Percentiles rank a stretch among this genome's conserved stretches.
phyloP scores from a whole-genome alignment of 805 yeast genomes.

The Saturnispora besseyi region DNA sequence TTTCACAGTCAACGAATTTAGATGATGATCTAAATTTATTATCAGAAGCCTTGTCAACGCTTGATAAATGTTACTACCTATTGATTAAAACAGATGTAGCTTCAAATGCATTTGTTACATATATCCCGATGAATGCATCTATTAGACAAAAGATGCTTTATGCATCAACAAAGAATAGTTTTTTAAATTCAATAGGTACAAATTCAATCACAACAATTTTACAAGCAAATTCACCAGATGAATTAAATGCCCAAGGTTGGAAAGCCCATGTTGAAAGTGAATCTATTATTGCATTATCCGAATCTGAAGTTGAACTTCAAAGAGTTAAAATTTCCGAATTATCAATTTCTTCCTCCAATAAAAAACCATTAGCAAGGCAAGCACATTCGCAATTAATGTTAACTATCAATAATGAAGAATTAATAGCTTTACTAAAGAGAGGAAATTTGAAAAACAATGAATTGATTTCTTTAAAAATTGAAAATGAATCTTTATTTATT shows the following conservation, averaged over 20 bases:
- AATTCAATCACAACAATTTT: constrained; percentile 29
- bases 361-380: constrained; percentile 5
- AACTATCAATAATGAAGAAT: neutral
- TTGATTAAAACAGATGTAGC: constrained; percentile 26
- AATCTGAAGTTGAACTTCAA: constrained; percentile 45
- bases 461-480: constrained; percentile 5
- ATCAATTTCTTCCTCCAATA: constrained; percentile 12
- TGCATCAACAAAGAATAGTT: constrained; percentile 78
- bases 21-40: constrained; percentile 5
- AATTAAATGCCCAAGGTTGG: constrained; percentile 44
- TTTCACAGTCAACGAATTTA: neutral
- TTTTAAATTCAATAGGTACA: constrained; percentile 56
- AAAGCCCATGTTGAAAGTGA: constrained; percentile 28
- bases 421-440: neutral
- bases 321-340: constrained; percentile 37
- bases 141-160: constrained; percentile 86
- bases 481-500: constrained; percentile 4
- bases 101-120: constrained; percentile 57
- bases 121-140: constrained; percentile 78
- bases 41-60: constrained; percentile 12
- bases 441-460: neutral
- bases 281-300: constrained; percentile 42
- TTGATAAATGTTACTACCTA: constrained; percentile 29
- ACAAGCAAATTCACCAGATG: constrained; percentile 30
- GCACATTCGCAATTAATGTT: constrained; percentile 6